Conservation (phyloP, 1,139 yeast genomes). For the Zhuliangozyma blackwelliae region DNA sequence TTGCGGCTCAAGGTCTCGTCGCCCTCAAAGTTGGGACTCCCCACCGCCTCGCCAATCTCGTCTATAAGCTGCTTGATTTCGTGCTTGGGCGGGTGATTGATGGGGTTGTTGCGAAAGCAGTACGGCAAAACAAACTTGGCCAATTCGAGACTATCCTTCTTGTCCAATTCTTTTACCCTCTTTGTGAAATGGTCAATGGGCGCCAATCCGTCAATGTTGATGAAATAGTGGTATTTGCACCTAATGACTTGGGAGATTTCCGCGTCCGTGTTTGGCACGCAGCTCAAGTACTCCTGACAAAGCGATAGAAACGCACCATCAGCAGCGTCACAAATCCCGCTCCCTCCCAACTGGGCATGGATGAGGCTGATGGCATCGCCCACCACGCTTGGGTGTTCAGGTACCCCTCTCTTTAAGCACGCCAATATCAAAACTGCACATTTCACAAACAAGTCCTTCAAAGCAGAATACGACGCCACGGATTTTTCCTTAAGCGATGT, state of each 20-base stretch:
- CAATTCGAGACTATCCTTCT: slow-evolving; percentile 49
- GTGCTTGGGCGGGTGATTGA: slow-evolving; percentile 52
- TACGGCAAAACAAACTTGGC: slow-evolving; percentile 60
- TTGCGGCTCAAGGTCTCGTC: slow-evolving; percentile 39
- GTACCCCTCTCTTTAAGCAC: slow-evolving; percentile 1
- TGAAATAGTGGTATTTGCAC: slow-evolving; percentile 70
- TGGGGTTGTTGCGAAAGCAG: slow-evolving; percentile 54
- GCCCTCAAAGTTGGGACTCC: slow-evolving; percentile 52
- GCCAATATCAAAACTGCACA: slow-evolving; percentile 8
- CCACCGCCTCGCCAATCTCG: slow-evolving; percentile 65
- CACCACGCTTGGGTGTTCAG: not conserved
- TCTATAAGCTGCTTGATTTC: slow-evolving; percentile 75
- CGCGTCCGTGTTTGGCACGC: slow-evolving; percentile 39
- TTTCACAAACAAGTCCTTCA: slow-evolving; percentile 46
- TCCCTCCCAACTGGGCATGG: slow-evolving; percentile 70
- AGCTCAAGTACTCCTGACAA: slow-evolving; percentile 50
- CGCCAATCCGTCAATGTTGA: slow-evolving; percentile 51
- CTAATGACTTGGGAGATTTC: slow-evolving; percentile 72
- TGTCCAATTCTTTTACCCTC: slow-evolving; percentile 31
- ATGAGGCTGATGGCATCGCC: slow-evolving; percentile 17
- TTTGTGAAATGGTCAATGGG: slow-evolving; percentile 68
- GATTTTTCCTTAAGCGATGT: slow-evolving; percentile 28
- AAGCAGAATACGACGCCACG: slow-evolving; percentile 27
- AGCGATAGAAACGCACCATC: slow-evolving; percentile 60
- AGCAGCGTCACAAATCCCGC: slow-evolving; percentile 65